Evolutionary conservation across 805 yeast species (phyloP).

Genomic region (Brettanomyces custersianus): DNA sequence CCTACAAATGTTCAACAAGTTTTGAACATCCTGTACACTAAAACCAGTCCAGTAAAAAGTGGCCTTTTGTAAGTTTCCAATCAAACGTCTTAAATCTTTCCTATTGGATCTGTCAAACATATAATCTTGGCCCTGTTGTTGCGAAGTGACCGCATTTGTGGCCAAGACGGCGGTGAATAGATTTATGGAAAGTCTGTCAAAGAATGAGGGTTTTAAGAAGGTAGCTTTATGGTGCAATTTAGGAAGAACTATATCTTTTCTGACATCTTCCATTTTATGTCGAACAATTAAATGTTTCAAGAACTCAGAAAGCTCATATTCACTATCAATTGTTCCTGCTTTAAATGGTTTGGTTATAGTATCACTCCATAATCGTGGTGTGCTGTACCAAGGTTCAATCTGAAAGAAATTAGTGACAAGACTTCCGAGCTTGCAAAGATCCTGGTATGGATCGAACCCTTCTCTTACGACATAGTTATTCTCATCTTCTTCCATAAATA

Average conservation of each 20-base stretch:
- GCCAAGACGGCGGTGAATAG: constrained; percentile 60
- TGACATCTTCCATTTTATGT: constrained; percentile 47
- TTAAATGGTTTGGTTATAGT: constrained; percentile 41
- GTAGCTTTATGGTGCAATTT: constrained; percentile 50
- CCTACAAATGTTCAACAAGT: constrained; percentile 40
- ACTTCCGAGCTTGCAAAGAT: constrained; percentile 43
- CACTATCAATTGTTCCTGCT: constrained; percentile 31
- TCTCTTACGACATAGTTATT: constrained; percentile 38
- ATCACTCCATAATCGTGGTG: constrained; percentile 38
- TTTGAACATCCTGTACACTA: constrained; percentile 46
- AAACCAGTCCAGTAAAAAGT: constrained; percentile 76
- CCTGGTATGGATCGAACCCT: constrained; percentile 43
- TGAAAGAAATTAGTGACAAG: constrained; percentile 44
- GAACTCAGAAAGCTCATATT: constrained; percentile 30
- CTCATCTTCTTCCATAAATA: constrained; percentile 34
- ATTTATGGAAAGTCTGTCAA: constrained; percentile 53
- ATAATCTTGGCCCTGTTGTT: constrained; percentile 55
- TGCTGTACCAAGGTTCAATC: constrained; percentile 48
- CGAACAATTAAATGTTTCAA: constrained; percentile 44
- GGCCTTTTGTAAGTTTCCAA: constrained; percentile 54
- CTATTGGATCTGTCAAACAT: constrained; percentile 60
- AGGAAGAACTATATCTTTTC: constrained; percentile 47
- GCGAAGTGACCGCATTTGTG: constrained; percentile 66
- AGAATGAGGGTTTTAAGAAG: constrained; percentile 51
- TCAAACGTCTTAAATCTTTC: constrained; percentile 43